A percentile compares a stretch with the other conserved stretches of the same genome.
Evolutionary conservation across 257 asterid genomes (phyloP).

Genomic region (Solanum neorickii): DNA sequence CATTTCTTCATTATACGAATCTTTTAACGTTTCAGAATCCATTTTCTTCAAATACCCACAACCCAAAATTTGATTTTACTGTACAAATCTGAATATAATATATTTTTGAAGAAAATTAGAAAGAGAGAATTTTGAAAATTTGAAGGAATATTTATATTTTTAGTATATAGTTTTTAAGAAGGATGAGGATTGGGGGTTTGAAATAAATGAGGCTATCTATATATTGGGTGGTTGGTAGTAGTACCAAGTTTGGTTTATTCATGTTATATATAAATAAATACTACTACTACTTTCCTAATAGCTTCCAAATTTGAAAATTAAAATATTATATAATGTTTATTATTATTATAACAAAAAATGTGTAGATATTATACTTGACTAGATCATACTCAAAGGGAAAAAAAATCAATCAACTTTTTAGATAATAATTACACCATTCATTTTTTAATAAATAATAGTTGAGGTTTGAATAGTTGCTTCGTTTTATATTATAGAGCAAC

Average conservation of each 20-base stretch:
- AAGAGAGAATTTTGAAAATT: background rate
- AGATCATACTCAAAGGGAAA: background rate
- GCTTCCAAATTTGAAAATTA: background rate
- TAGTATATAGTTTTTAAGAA: background rate
- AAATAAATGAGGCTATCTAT: constrained; percentile 1
- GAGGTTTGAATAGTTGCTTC: background rate
- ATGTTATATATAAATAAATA: background rate
- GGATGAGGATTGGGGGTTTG: constrained; percentile 3
- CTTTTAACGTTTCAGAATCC: background rate
- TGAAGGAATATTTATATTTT: background rate
- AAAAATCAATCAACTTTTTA: too few relatives aligned
- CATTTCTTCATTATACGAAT: background rate
- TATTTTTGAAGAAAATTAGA: background rate
- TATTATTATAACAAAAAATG: too few relatives aligned
- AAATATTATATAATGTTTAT: background rate
- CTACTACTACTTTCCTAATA: background rate
- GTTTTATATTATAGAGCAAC: background rate
- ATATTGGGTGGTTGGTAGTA: background rate
- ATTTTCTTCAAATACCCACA: background rate
- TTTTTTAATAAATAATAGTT: background rate
- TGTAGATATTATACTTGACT: background rate
- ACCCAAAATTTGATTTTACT: background rate
- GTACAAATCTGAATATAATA: background rate
- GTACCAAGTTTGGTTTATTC: constrained; percentile 2
- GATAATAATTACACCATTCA: background rate